Base-by-base conservation (phyloP, 129 eudicot genomes). In the Flaveria bidentis region DNA sequence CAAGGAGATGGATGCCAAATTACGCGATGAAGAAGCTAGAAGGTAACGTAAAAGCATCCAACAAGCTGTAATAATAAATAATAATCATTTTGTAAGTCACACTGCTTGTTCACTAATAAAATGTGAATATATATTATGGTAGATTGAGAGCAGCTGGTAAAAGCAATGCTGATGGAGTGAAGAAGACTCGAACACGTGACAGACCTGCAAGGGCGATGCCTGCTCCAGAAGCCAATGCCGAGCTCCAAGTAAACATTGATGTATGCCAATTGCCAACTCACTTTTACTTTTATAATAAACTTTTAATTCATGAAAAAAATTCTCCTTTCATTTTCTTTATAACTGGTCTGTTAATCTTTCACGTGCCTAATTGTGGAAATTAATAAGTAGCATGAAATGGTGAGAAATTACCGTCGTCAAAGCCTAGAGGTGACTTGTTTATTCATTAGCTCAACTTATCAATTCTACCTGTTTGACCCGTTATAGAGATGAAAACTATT, bases 1-100 rank as follows among this genome's bases (percentile, higher is more conserved):
- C 84, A 92, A 92, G 81, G 98, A 92, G 85, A 92, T 92, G 96
- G 98, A 92, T 85, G 98, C 96, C 51, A 92, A 89, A 82, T 61
- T 91, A 42, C 96, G 98, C 12, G 98, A 90, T 75, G 96, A 92
- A 86, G 94, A 89, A 81, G 91, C 98, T 75, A 72, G 98, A 88
- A 89, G 98, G 98, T 80, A 63, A 39, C 6, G 52, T 62, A 77
- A 80, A 65, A 66, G 28, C 25, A 47, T 33, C 55, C 23, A 71
- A 50, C 42, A 49, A 39, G 2, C 28, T 4, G 49, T 61, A 58
- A 56, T 9, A 20, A 20, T 25, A 68, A 6, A 7, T 8, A 44
- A 18, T 6, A 25, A 20, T 2, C 46, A 0, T 6, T 67, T 13
- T 18, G 11, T 16, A 20, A 51, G 46, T 67, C 13, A 5, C 16